Base-by-base conservation (phyloP, 2,329 filamentous ascomycete genomes). In the Penicillium sp. region DNA sequence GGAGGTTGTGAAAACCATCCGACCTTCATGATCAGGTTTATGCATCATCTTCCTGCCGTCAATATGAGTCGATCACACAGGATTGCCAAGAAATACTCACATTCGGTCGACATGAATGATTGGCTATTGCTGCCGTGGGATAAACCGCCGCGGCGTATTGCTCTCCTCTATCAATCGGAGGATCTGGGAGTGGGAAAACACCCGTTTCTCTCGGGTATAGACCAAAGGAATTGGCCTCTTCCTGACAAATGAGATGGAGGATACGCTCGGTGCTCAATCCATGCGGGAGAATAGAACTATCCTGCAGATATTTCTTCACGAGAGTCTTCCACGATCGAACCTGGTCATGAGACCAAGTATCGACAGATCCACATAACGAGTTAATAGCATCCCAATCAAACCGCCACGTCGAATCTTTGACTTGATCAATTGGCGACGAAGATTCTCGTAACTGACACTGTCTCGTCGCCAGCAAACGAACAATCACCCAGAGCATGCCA, bases 401-500 rank as follows among this genome's bases (percentile, higher is more conserved):
- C 13, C 48, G 47, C 31, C 46, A 52, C 6, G 12, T 27, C n/a
- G 12, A 32, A 4, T 16, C 25, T 15, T 14, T 4, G 9, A 28
- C 11, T 20, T 36, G n/a, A n/a, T n/a, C n/a, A n/a, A n/a, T n/a
- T n/a, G n/a, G n/a, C n/a, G n/a, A n/a, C n/a, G n/a, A n/a, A 22
- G 18, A 5, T 5, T 22, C 5, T 5, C 18, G 27, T 11, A 26
- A 6, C 30, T 55, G 43, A 7, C 37, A 9, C 18, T 54, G 40
- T 18, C 55, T 45, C 0, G 45, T 50, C 6, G 57, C 55, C 10
- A 61, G 47, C 5, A 59, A 31, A 4, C 59, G 56, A 6, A 61
- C 51, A 42, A 61, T 59, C 37, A 61, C 18, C 59, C 59, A 61
- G 28, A 61, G 23, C 59, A 61, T 60, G 11, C 59, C 57, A 20